Evolutionary conservation across 2,329 filamentous ascomycete species (phyloP), one percentile per base, ranked within the genome.

Genomic region (Aspergillus glaucus): DNA sequence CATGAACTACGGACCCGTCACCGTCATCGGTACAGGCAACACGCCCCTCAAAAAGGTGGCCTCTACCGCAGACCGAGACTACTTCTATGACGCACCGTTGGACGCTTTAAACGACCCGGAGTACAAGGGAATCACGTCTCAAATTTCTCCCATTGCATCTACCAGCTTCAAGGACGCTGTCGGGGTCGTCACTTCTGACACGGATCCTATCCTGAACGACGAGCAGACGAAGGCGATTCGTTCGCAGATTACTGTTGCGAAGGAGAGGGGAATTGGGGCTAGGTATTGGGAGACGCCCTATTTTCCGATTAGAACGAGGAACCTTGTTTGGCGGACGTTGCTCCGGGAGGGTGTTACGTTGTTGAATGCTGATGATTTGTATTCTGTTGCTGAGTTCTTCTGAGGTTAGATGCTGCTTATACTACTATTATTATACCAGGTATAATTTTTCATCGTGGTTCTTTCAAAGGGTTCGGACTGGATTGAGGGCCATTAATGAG

Each of bases 241-340:
- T 22, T 60, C 54, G 8, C 82, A 85, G 63, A 71, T 86, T 15
- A 61, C 59, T 0, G 60, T 61, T 0, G 83, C 82, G 4, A 76
- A 79, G 55, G 68, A 64, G 12, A 79, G 74, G 58, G 82, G 81
- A 0, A 82, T 87, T 50, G 69, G 67, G 48, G 76, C 76, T 1
- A 66, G 83, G 48, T 86, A 85, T 58, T 86, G 81, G 82, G 79
- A 81, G 46, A 76, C 78, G 53, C 83, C 83, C 0, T 69, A 68
- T 2, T 85, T 75, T 70, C 81, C 81, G 0, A 65, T 85, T 24
- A 73, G 76, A n/a, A 77, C 74, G 19, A 67, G 82, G 21, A 80
- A 84, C 60, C 67, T 71, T 8, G 65, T 83, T 4, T 86, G 83
- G 82, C 68, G 75, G 53, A 73, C 70, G 4, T 62, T 86, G 51